Conservation (phyloP, 768 basidiomycete species). For the Auricularia sp. region DNA sequence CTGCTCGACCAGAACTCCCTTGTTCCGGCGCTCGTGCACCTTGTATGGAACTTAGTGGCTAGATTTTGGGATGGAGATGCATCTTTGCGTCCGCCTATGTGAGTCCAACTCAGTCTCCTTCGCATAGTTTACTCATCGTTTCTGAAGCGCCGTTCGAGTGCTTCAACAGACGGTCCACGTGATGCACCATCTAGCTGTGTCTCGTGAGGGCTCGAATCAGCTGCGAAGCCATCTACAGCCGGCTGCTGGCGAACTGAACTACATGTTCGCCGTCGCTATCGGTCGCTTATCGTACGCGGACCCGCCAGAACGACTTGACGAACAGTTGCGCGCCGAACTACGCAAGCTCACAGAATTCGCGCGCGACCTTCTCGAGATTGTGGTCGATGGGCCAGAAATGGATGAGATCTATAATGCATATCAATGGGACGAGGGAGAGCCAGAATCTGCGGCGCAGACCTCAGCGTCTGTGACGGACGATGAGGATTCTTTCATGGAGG, state of each 20-base stretch:
- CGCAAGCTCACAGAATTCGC: slow-evolving; percentile 47
- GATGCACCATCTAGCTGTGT: slow-evolving; percentile 54
- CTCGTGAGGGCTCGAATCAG: slow-evolving; percentile 36
- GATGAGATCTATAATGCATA: slow-evolving; percentile 56
- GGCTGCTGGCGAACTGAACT: slow-evolving; percentile 42
- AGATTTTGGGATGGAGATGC: slow-evolving; percentile 60
- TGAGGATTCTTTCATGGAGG: background rate
- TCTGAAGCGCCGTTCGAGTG: slow-evolving; percentile 37
- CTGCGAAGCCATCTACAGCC: slow-evolving; percentile 50
- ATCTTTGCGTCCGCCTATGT: slow-evolving; percentile 25
- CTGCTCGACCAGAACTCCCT: slow-evolving; percentile 42
- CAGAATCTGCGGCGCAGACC: slow-evolving; percentile 22
- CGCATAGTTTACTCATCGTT: background rate
- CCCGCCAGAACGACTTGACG: slow-evolving; percentile 48
- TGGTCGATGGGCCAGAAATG: slow-evolving; percentile 66
- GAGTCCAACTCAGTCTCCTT: slow-evolving; percentile 6
- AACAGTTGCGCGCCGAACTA: slow-evolving; percentile 30
- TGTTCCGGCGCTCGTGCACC: slow-evolving; percentile 55
- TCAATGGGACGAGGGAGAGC: slow-evolving; percentile 32
- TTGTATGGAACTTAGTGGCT: slow-evolving; percentile 40
- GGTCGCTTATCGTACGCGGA: slow-evolving; percentile 66
- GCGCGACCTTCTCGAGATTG: slow-evolving; percentile 49
- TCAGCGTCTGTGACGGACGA: background rate
- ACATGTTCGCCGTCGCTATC: slow-evolving; percentile 68
- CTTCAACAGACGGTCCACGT: slow-evolving; percentile 48